Conservation (phyloP, 2,329 filamentous ascomycete genomes). For the Colletotrichum godetiae region DNA sequence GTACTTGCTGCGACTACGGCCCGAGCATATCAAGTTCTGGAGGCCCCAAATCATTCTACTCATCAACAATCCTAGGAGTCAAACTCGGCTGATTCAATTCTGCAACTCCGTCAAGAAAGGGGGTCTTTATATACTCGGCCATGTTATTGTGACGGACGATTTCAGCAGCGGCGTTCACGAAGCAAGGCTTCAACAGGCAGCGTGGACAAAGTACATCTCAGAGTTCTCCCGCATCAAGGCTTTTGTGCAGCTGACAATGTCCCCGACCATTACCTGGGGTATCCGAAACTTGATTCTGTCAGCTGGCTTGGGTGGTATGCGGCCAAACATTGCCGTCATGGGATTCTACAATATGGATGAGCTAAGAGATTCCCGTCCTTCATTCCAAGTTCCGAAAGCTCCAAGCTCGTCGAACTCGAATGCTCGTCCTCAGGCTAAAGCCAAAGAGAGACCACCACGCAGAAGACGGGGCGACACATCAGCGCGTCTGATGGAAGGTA, state of each 20-base stretch:
- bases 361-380: slow-evolving; percentile 68
- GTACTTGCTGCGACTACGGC: slow-evolving; percentile 83
- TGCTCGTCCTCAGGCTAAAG: slow-evolving; percentile 44
- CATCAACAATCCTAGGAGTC: slow-evolving; percentile 83
- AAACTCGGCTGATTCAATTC: slow-evolving; percentile 88
- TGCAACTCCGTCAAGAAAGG: slow-evolving; percentile 94
- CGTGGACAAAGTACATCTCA: slow-evolving; percentile 86
- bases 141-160: slow-evolving; percentile 88
- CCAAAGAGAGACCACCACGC: slow-evolving; percentile 43
- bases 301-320: slow-evolving; percentile 86
- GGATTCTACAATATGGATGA: slow-evolving; percentile 86
- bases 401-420: slow-evolving; percentile 50
- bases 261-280: slow-evolving; percentile 86
- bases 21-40: slow-evolving; percentile 96
- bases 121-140: slow-evolving; percentile 84
- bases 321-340: slow-evolving; percentile 86
- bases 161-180: slow-evolving; percentile 84
- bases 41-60: slow-evolving; percentile 87
- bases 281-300: slow-evolving; percentile 84
- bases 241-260: slow-evolving; percentile 88
- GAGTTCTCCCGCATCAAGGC: slow-evolving; percentile 89
- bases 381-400: slow-evolving; percentile 66
- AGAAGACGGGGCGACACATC: slow-evolving; percentile 65
- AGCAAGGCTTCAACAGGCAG: slow-evolving; percentile 81
- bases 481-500: slow-evolving; percentile 65